Evolutionary conservation across 2,329 filamentous ascomycete genomes (phyloP), one percentile per base, ranked within the genome.

Genomic region (Grosmannia huntii): DNA sequence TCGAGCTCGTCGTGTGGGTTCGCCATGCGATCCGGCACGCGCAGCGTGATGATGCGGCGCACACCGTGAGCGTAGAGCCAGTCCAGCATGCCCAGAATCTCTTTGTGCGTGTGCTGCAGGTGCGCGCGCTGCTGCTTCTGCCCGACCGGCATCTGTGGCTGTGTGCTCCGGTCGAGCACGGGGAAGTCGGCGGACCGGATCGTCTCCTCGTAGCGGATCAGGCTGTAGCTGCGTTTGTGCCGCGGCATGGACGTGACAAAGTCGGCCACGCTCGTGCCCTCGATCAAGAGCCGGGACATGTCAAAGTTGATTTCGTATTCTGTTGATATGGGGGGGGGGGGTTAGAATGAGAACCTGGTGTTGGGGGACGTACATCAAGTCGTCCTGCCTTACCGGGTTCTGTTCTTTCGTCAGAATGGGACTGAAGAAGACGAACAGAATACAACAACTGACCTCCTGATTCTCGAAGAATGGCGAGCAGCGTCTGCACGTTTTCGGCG

Each of bases 131-230:
- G 38, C 25, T 27, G 53, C 10, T 48, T 50, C 50, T 54, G 54
- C n/a, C 19, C 53, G 9, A 31, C 5, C 51, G 14, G 14, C 9
- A 3, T 46, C 41, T 41, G 6, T 23, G 23, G 5, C 23, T 59
- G 23, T 44, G 33, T 23, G 36, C 33, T 51, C 27, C 27, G 25
- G 53, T 59, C 60, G 16, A 61, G 56, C 25, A 41, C 23, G 7
- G 60, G 58, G 49, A 61, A 61, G 19, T 60, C 57, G 19, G 56
- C 57, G 49, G 59, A 61, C 7, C 56, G 51, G 19, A 61, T 55
- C 10, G 57, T 59, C 38, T 58, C 46, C 21, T 61, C 60, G 53
- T 59, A 61, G 5, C 25, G 19, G 21, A 59, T 33, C 41, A 59
- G 33, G 3, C 28, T 25, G 2, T n/a, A 7, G 48, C 52, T 56